A percentile compares a stretch with the other conserved stretches of the same genome.
phyloP scores from a whole-genome alignment of 2,329 filamentous ascomycete species.

The Aspergillus aculeatinus region DNA sequence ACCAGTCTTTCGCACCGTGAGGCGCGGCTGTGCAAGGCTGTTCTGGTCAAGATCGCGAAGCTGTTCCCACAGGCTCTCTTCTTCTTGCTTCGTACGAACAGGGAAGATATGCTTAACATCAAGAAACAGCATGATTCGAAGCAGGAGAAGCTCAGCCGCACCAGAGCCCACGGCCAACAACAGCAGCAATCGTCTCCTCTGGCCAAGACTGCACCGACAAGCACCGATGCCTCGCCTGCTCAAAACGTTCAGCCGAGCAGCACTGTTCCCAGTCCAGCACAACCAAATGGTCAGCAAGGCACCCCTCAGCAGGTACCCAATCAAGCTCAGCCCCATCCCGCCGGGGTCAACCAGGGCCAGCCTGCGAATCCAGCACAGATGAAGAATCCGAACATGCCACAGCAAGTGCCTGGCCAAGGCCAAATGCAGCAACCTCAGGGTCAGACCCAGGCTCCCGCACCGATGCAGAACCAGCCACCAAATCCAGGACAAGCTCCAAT shows the following conservation, averaged over 20 bases:
- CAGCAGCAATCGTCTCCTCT: slow-evolving; percentile 46
- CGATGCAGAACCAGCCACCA: slow-evolving; percentile 17
- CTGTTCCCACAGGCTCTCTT: slow-evolving; percentile 93
- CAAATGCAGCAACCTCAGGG: slow-evolving; percentile 14
- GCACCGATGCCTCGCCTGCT: slow-evolving; percentile 43
- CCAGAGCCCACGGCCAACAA: slow-evolving; percentile 59
- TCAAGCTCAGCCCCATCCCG: slow-evolving; percentile 17
- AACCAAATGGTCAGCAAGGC: slow-evolving; percentile 25
- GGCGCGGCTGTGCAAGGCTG: slow-evolving; percentile 77
- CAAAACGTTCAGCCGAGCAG: slow-evolving; percentile 51
- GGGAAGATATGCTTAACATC: slow-evolving; percentile 89
- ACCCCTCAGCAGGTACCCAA: slow-evolving; percentile 28
- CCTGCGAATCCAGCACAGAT: slow-evolving; percentile 15
- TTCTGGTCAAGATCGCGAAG: slow-evolving; percentile 92
- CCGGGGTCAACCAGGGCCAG: slow-evolving; percentile 19
- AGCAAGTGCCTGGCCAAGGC: slow-evolving; percentile 9
- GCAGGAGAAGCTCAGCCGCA: slow-evolving; percentile 58
- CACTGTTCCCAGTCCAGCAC: slow-evolving; percentile 26
- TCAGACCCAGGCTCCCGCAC: slow-evolving; percentile 17
- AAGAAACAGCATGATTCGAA: slow-evolving; percentile 78
- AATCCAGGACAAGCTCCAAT: slow-evolving; percentile 25
- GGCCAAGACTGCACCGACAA: slow-evolving; percentile 42
- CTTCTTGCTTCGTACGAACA: slow-evolving; percentile 88
- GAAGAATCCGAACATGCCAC: slow-evolving; percentile 9
- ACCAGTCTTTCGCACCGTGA: slow-evolving; percentile 90